phyloP scores from a whole-genome alignment of 2,329 filamentous ascomycete genomes.

The Zalaria sp. region DNA sequence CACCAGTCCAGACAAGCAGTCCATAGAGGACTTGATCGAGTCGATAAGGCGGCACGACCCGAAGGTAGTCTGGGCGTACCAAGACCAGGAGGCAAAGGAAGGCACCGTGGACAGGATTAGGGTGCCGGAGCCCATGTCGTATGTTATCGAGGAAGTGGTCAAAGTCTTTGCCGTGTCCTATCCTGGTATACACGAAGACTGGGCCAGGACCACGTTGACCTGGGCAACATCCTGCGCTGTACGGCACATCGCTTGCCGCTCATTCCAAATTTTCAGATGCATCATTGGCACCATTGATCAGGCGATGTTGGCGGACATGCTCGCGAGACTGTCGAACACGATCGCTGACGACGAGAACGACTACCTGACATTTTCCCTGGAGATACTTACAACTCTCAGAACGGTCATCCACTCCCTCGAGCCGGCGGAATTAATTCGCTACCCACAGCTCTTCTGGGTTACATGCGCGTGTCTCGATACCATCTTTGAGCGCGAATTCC shows the following conservation, averaged over 20 bases:
- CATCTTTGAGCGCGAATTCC: constrained; percentile 88
- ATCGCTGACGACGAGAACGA: constrained; percentile 88
- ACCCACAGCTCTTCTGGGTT: constrained; percentile 95
- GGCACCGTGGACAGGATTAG: constrained; percentile 52
- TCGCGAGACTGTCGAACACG: constrained; percentile 86
- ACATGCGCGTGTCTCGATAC: constrained; percentile 93
- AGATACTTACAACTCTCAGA: constrained; percentile 87
- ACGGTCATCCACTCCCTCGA: constrained; percentile 80
- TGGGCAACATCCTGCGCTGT: constrained; percentile 98
- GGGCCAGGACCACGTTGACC: constrained; percentile 76
- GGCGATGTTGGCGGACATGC: constrained; percentile 91
- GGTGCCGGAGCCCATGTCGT: constrained; percentile 77
- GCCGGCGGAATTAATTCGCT: constrained; percentile 65
- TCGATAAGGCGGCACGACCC: constrained; percentile 71
- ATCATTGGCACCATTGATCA: constrained; percentile 84
- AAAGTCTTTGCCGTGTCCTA: constrained; percentile 74
- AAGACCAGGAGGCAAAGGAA: constrained; percentile 68
- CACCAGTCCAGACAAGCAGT: constrained; percentile 51
- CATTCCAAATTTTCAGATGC: constrained; percentile 93
- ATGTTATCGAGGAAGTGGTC: constrained; percentile 68
- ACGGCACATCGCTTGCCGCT: constrained; percentile 84
- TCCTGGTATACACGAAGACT: constrained; percentile 69
- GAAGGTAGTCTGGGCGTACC: constrained; percentile 84
- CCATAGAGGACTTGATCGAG: constrained; percentile 80
- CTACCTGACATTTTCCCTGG: constrained; percentile 94